Evolutionary conservation across 1,139 yeast genomes (phyloP), one percentile per base, ranked within the genome.

Genomic region (Yamadazyma diddensiae): DNA sequence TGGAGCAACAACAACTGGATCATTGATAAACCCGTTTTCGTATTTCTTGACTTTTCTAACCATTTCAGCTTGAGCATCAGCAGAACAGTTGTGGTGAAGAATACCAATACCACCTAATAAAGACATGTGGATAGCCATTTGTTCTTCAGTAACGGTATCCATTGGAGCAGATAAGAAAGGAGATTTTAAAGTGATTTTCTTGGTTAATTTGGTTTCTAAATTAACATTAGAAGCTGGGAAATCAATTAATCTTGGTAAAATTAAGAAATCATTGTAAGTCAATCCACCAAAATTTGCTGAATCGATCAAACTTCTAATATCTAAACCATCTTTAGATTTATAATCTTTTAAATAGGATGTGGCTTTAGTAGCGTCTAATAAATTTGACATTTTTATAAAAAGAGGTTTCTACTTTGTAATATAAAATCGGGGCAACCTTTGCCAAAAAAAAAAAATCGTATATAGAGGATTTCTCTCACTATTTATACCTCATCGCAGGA

Each of bases 121-220:
- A 49, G 99, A 97, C 97, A 92, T 90, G 68, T 88, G 82, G 52
- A 94, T 92, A 47, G 99, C 98, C 99, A 92, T 92, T 42, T 81
- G 84, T 43, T 88, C 72, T 71, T 92, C 99, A 38, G 99, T 94
- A 44, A 92, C 98, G 34, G 98, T 92, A 66, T 92, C 98, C 99
- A 92, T 92, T 51, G 99, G 99, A 53, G 97, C 87, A 22, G 97
- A 90, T 43, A 92, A 92, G 51, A 92, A 86, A 42, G 99, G 99
- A 32, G 96, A 72, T 70, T 84, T 88, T 64, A 92, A 74, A 37
- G 94, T 68, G 70, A 92, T 92, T 56, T 82, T 84, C 72, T 84
- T 88, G 58, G 98, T 88, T 62, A 92, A 73, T 62, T 76, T 83
- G 46, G 95, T 76, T 52, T 88, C 95, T 56, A 90, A 73, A 36